phyloP scores from a whole-genome alignment of 495 filamentous ascomycete species.

The Jackrogersella minutella region DNA sequence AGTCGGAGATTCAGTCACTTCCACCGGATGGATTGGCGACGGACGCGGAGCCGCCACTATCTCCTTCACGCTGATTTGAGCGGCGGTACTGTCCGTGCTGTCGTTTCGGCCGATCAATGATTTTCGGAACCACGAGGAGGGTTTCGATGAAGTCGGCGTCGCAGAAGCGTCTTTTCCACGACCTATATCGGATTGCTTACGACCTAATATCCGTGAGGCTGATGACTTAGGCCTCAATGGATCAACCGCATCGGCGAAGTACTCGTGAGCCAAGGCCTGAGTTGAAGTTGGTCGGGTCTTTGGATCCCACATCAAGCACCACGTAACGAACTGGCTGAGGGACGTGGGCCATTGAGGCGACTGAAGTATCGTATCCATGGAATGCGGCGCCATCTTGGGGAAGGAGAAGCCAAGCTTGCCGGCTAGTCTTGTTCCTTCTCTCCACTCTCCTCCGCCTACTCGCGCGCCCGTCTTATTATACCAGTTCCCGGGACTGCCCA shows the following conservation, averaged over 20 bases:
- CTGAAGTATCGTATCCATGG: constrained; percentile 93
- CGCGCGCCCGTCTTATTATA: constrained; percentile 86
- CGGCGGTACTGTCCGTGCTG: constrained; percentile 49
- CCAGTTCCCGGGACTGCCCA: constrained; percentile 99
- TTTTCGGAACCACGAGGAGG: constrained; percentile 96
- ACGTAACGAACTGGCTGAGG: constrained; percentile 91
- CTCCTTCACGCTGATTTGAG: constrained; percentile 34
- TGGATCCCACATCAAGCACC: constrained; percentile 99
- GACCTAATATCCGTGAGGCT: constrained; percentile 79
- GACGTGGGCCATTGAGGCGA: constrained; percentile 90
- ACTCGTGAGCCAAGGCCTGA: constrained; percentile 92
- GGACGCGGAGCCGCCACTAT: constrained; percentile 56
- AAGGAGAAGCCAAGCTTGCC: constrained; percentile 98
- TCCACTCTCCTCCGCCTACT: constrained; percentile 97
- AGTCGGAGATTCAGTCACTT: constrained; percentile 56
- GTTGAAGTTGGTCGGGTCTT: constrained; percentile 92
- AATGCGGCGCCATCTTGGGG: constrained; percentile 98
- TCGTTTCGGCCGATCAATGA: constrained; percentile 78
- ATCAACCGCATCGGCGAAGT: constrained; percentile 94
- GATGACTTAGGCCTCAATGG: constrained; percentile 92
- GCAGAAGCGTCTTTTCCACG: constrained; percentile 73
- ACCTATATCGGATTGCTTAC: constrained; percentile 85
- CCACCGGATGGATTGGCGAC: constrained; percentile 66
- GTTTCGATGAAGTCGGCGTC: constrained; percentile 75
- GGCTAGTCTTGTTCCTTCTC: constrained; percentile 89